Evolutionary conservation across 768 basidiomycete genomes (phyloP), one percentile per base, ranked within the genome.

Genomic region (Heimioporus sp.): DNA sequence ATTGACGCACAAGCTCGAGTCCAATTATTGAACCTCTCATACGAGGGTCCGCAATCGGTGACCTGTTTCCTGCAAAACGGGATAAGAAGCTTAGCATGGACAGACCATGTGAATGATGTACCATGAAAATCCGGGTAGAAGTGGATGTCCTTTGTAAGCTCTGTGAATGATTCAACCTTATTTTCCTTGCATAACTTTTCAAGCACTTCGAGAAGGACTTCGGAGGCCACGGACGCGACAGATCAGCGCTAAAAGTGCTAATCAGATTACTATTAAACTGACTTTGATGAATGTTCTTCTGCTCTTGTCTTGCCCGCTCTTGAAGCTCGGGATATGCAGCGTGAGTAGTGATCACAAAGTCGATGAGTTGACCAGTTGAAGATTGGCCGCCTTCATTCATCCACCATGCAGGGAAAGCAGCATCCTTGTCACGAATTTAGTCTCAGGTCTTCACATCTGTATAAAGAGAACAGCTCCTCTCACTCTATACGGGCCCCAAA

Each of bases 321-420:
- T 85, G 73, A 20, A 97, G 82, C 52, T 83, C 78, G 10, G 76
- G 67, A 59, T 91, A 91, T 2, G 96, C 91, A 4, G 90, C 83
- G 64, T 99, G 97, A 0, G 91, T 98, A 10, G 84, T 91, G 53
- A 98, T 80, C 65, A 95, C 87, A 66, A 97, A 98, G 64, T 99
- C 92, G 49, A 99, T 93, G 10, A 98, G 79, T 85, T 66, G 46
- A n/a, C 97, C 97, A 0, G 97, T 99, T 1, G 94, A 95, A 9
- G 94, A 97, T 71, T 99, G 97, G 2, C 97, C 97, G 36, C 96
- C 97, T 71, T 99, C 97, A 63, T 95, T 99, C 93, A 98, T 97
- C 97, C 96, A 99, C 87, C 92, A 95, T 16, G 87, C 92, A 39
- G 85, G 85, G 72, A 98, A 94, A 31, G 95, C 79, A 7, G 92